Conservation (phyloP, 2,329 filamentous ascomycete genomes). For the Penicillium glabrum region DNA sequence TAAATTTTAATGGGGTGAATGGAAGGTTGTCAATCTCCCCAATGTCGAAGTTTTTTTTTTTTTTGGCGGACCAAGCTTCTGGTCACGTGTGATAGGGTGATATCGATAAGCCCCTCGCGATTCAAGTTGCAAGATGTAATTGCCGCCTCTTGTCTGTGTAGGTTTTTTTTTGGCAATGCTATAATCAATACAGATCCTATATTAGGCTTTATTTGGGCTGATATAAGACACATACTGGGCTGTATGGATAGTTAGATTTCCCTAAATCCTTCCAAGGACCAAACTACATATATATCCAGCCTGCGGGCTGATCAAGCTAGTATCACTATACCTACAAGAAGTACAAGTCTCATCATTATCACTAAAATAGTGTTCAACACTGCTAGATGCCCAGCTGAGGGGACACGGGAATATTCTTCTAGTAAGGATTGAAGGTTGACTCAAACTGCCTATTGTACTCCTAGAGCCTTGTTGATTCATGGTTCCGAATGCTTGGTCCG, state of each 20-base stretch:
- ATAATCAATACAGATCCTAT: no score
- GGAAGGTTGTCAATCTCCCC: not conserved
- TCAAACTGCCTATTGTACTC: conserved; percentile 63
- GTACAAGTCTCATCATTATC: no score
- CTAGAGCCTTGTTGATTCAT: conserved; percentile 93
- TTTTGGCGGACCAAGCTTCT: conserved; percentile 7
- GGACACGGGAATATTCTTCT: no score
- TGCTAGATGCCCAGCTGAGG: no score
- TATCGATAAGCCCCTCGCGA: conserved; percentile 15
- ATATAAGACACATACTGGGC: conserved; percentile 87
- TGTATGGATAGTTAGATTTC: conserved; percentile 44
- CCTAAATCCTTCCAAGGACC: no score
- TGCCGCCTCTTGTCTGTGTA: not conserved
- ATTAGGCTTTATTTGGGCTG: conserved; percentile 95
- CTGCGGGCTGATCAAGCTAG: no score
- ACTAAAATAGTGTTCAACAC: no score
- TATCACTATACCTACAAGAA: no score
- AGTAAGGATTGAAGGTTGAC: no score
- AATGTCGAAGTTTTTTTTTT: conserved; percentile 23
- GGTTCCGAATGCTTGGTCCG: conserved; percentile 74
- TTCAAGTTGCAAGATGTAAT: not conserved
- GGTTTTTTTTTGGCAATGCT: not conserved
- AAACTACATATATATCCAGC: no score
- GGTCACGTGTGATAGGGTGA: conserved; percentile 41
- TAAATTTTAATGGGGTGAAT: not conserved